phyloP scores from a whole-genome alignment of 306 rosid species.

The Inga oerstediana region DNA sequence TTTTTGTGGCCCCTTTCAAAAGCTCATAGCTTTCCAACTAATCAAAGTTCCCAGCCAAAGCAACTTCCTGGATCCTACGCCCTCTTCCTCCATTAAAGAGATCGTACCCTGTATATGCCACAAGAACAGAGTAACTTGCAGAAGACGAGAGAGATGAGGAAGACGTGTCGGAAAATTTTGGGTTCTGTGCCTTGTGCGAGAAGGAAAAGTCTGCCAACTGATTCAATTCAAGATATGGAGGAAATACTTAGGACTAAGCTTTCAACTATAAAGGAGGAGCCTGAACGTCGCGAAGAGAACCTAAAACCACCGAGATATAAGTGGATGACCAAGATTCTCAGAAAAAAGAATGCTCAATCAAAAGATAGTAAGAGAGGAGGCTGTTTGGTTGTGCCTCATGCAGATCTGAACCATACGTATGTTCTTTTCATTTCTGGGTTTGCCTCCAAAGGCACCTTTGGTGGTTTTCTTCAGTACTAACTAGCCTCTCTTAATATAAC shows the following conservation, averaged over 20 bases:
- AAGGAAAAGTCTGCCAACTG: conserved; percentile 47
- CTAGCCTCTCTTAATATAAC: conserved; percentile 16
- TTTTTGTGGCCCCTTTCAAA: conserved; percentile 48
- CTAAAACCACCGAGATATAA: conserved; percentile 43
- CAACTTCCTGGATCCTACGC: conserved; percentile 37
- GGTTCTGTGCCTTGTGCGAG: conserved; percentile 65
- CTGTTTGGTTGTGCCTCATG: conserved; percentile 50
- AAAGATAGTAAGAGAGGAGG: conserved; percentile 38
- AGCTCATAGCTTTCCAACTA: conserved; percentile 64
- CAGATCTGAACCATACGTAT: conserved; percentile 60
- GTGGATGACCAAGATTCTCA: conserved; percentile 47
- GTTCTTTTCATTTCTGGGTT: conserved; percentile 51
- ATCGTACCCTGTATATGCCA: conserved; percentile 22
- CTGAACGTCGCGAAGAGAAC: conserved; percentile 58
- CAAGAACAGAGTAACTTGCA: neutral
- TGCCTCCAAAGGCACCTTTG: conserved; percentile 60
- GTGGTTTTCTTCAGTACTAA: conserved; percentile 57
- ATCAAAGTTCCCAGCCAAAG: conserved; percentile 15
- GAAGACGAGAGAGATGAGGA: conserved; percentile 48
- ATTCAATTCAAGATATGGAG: conserved; percentile 64
- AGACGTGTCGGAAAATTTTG: conserved; percentile 59
- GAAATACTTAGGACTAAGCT: conserved; percentile 74
- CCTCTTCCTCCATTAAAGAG: conserved; percentile 8
- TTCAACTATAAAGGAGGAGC: conserved; percentile 71
- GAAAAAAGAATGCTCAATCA: conserved; percentile 48